Evolutionary conservation across 129 eudicot species (phyloP), one percentile per base, ranked within the genome.

Genomic region (Flaveria linearis): DNA sequence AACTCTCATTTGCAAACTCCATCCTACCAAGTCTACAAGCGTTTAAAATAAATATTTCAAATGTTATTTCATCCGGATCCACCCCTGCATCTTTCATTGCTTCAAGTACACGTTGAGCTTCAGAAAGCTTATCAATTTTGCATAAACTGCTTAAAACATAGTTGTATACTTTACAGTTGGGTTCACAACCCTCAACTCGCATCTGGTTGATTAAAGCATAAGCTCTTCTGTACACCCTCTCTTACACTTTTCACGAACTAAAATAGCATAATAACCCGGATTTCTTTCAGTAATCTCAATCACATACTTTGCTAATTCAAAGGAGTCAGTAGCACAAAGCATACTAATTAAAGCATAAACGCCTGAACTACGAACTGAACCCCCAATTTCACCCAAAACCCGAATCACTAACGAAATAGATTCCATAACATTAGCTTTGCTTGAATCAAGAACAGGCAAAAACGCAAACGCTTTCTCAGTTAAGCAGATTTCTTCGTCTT

Each of bases 301-400:
- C 80, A 92, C 98, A 85, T 73, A 82, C 68, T 74, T 78, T 17
- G 96, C 96, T 74, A 92, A 78, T 14, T 90, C 90, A 57, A 92
- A 86, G 56, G 68, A 83, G 43, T 85, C 88, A 69, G 76, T 25
- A 41, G 49, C 76, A 80, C 90, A 90, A 76, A 88, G 87, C 96
- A 85, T 85, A 76, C 78, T 77, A 73, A 92, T 78, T 75, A 92
- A 66, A 2, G 86, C 75, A 71, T 69, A 64, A 75, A 92, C 71
- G 10, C 98, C 96, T 20, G 94, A 84, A 61, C 56, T 74, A 42
- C 80, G 23, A 78, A 86, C 85, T 7, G 96, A 88, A 3, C 98
- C 98, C 36, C 94, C 96, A 52, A 82, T 86, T 74, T 78, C 73
- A 43, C 76, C 70, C 76, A 92, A 68, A 71, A 80, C 28, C 8